Evolutionary conservation across 2,329 filamentous ascomycete genomes (phyloP), one percentile per base, ranked within the genome.

Genomic region (Neonectria punicea): DNA sequence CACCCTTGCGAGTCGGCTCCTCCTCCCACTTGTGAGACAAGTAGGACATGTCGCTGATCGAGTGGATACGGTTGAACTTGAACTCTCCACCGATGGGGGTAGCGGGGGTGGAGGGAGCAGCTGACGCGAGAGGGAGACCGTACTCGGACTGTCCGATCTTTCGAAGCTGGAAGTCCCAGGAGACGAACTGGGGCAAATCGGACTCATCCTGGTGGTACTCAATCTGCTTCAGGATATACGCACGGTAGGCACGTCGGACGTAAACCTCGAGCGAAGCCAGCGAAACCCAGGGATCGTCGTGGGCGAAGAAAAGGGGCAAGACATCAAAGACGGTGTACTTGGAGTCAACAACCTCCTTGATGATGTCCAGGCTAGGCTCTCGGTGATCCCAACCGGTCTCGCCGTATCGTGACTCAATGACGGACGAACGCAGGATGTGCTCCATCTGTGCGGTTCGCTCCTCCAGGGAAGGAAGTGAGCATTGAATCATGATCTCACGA

Each of bases 321-420:
- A 99, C 96, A 77, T 99, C 96, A 73, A 98, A 97, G 69, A 99
- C 96, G 46, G 95, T 98, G 84, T 97, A 98, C 83, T 97, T 97
- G 59, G 96, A 98, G 81, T 99, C 96, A 57, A 99, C 93, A 34
- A 99, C 94, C 80, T 99, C 96, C 85, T 97, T 97, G 82, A 99
- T 91, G 69, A 97, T 86, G 22, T 97, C 92, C 58, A 97, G 84
- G 81, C 92, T 93, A 53, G 96, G 96, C 81, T 98, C 93, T 71
- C 96, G 88, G 83, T 99, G 96, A 69, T 98, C 95, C 92, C 93
- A 97, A 56, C 95, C 94, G 66, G 93, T 94, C 86, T 99, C 96
- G 65, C 96, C 96, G 76, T 99, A 99, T 72, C 93, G 91, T n/a
- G 94, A 97, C 80, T 99, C 94, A 8, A 98, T 89, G 22, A 99